Evolutionary conservation across 2,329 filamentous ascomycete genomes (phyloP), one percentile per base, ranked within the genome.

Genomic region (Fusarium tricinctum): DNA sequence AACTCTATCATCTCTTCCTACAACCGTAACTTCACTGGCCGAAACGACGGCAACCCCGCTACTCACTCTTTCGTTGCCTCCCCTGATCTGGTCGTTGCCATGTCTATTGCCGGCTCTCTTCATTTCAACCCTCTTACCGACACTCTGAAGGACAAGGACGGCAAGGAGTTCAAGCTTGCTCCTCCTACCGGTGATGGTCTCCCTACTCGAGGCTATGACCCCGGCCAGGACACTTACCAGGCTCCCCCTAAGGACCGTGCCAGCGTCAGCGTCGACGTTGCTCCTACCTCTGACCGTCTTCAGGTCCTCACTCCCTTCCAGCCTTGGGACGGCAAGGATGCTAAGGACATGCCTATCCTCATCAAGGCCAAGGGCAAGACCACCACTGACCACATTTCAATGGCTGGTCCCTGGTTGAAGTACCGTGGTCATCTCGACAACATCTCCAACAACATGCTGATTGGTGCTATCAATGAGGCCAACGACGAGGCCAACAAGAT

Each of bases 381-480:
- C 86, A 99, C 96, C 58, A 99, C 96, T 43, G 96, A 99, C 81
- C 98, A 96, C 73, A 99, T 99, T 81, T 98, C 94, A 38, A 95
- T 95, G 33, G 95, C 95, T 1, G 95, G 95, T 8, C 95, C 95
- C 17, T 98, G 95, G 95, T 86, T 98, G 81, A 97, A 97, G 88
- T 98, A 97, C 89, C 93, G 95, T 88, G 95, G 95, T 68, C 95
- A 98, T 81, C 88, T 98, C 77, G 95, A 97, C 89, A 98, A 98
- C 89, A 97, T 98, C 85, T 97, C 94, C 79, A 97, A 98, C 90
- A 98, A 98, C 89, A 97, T 97, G 93, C 84, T 98, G 81, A 97
- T 98, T 75, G 95, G 95, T 85, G 96, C 96, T 77, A 93, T 94
- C 84, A 99, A 97, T 85, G 90, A 91, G 76, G 94, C 92, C 78